Evolutionary conservation across 139 green algal species (phyloP).

Genomic region (Chlorella ohadii): DNA sequence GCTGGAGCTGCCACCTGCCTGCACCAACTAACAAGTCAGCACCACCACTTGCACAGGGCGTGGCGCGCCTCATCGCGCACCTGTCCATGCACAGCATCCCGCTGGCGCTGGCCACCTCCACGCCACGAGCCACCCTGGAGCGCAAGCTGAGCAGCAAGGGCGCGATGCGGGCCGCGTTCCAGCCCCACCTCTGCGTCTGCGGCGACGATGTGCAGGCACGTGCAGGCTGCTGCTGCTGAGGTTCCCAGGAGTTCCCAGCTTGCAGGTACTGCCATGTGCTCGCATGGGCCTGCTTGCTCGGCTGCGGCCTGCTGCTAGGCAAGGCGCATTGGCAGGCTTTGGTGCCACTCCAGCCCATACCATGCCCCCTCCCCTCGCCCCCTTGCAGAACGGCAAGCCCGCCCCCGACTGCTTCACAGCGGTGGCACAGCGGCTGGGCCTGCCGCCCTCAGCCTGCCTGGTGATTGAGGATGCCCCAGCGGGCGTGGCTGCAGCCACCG

Average conservation of each 20-base stretch:
- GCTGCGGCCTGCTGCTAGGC: too few relatives aligned
- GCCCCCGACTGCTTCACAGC: conserved; percentile 86
- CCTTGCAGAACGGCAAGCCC: conserved; percentile 77
- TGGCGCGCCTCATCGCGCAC: conserved; percentile 79
- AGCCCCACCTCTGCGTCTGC: too few relatives aligned
- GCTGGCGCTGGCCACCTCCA: conserved; percentile 84
- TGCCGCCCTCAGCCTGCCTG: conserved; percentile 67
- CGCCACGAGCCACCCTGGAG: conserved; percentile 58
- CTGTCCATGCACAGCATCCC: conserved; percentile 60
- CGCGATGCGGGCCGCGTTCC: conserved; percentile 48
- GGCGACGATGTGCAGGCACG: too few relatives aligned
- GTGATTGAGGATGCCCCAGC: conserved; percentile 90
- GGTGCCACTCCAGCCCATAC: too few relatives aligned
- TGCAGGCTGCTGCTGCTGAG: too few relatives aligned
- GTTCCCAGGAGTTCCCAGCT: too few relatives aligned
- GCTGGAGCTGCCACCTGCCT: too few relatives aligned
- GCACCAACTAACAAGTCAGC: too few relatives aligned
- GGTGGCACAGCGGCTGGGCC: conserved; percentile 61
- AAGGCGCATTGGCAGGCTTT: too few relatives aligned
- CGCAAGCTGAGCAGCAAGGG: conserved; percentile 58
- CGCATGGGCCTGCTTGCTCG: too few relatives aligned
- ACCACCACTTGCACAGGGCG: too few relatives aligned
- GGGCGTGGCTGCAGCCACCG: conserved; percentile 71
- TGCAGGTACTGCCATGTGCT: neutral
- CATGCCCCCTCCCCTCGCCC: too few relatives aligned